A percentile compares a stretch with the other conserved stretches of the same genome.
Evolutionary conservation across 2,329 filamentous ascomycete species (phyloP).

Genomic region (Epichloe baconii): DNA sequence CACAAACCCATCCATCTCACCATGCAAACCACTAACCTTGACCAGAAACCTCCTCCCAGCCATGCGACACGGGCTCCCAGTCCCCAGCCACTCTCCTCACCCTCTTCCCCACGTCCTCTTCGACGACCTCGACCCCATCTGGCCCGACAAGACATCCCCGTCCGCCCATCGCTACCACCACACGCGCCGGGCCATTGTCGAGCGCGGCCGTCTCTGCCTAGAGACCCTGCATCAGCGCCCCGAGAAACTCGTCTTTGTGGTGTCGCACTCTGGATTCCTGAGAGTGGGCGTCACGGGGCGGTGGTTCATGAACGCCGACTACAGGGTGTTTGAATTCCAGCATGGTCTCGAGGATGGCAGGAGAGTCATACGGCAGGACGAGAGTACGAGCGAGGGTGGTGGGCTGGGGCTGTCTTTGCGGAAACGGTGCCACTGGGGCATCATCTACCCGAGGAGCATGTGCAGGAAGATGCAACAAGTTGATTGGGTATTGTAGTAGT

Average conservation of each 20-base stretch:
- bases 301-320: constrained; percentile 50
- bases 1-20: constrained; percentile 1
- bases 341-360: constrained; percentile 11
- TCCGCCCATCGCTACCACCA: constrained; percentile 36
- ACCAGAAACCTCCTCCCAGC: constrained; percentile 38
- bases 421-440: constrained; percentile 24
- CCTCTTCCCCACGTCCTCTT: constrained; percentile 45
- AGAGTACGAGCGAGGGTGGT: constrained; percentile 22
- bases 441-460: background rate
- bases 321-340: constrained; percentile 46
- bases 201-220: constrained; percentile 39
- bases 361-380: constrained; percentile 30
- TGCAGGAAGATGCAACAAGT: background rate
- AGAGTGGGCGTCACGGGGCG: constrained; percentile 41
- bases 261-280: constrained; percentile 52
- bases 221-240: constrained; percentile 35
- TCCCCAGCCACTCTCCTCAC: constrained; percentile 26
- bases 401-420: constrained; percentile 23
- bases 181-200: constrained; percentile 37
- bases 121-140: constrained; percentile 43
- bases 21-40: background rate
- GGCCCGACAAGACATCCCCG: constrained; percentile 46
- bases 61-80: constrained; percentile 47
- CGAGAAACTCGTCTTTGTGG: constrained; percentile 50
- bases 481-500: background rate